A percentile compares a stretch with the other conserved stretches of the same genome.
These are phyloP conservation scores for Solanum ossicruentum DNA, from an alignment of 257 asterid genomes.

Conservation along the genomic window DNA sequence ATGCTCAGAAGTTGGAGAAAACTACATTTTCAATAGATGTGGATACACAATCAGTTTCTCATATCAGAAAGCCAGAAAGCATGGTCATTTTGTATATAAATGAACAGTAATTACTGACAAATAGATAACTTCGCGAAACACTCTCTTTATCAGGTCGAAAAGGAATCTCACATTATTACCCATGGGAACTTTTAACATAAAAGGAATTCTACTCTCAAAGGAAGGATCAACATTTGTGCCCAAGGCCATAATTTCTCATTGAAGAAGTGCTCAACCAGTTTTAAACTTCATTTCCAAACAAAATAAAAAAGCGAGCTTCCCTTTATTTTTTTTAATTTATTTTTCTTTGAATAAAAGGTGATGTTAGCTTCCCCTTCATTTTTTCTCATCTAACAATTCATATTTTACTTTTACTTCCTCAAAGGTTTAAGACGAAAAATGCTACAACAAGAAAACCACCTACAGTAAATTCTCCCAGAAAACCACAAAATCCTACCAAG, in stretches of 20 bases:
- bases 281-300: neutral
- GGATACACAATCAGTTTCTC: neutral
- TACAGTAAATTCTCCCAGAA: neutral
- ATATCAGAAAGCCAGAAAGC: neutral
- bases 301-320: neutral
- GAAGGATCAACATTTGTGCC: neutral
- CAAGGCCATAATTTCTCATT: neutral
- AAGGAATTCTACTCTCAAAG: neutral
- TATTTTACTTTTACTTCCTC: neutral
- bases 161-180: neutral
- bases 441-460: neutral
- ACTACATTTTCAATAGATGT: slow-evolving; percentile 38
- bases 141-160: neutral
- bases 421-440: neutral
- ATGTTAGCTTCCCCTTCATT: neutral
- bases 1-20: slow-evolving; percentile 94
- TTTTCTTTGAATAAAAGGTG: no score
- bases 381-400: neutral
- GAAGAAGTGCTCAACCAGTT: neutral
- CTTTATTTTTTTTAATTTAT: neutral
- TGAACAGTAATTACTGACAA: neutral
- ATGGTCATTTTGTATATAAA: neutral
- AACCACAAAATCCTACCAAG: neutral
- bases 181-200: neutral
- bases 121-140: neutral